Base-by-base conservation (phyloP, 208 protist genomes). In the Acanthamoeba sp. region DNA sequence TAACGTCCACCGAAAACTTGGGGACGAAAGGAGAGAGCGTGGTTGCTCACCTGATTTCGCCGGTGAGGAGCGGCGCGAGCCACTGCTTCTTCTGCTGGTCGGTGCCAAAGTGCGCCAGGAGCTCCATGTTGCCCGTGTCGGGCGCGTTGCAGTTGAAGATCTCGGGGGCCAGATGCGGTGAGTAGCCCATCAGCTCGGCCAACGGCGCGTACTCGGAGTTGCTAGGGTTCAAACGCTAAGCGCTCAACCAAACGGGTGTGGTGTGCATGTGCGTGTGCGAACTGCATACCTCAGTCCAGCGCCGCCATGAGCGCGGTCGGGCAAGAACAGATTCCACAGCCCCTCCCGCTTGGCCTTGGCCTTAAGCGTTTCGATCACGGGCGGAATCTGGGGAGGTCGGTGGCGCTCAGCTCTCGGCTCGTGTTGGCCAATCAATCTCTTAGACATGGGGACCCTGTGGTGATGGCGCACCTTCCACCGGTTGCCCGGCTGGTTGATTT, bases 311-410 rank as follows among this genome's bases (percentile, higher is more conserved):
- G 85, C 16, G 34, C 62, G 94, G 22, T 96, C 82, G 1, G 95
- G 96, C 24, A 98, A 89, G 71, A 98, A 98, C 27, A 98, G 91
- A 88, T 98, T 98, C 97, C 96, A 98, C 10, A 98, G 94, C 20
- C 97, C 97, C 9, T 55, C 48, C 29, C 27, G 29, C 89, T 97
- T 50, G 38, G 94, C 97, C 29, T 98, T 95, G n/a, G 27, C 42
- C 91, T 98, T 98, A 5, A 98, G 94, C 32, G 93, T 57, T 71
- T 98, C 96, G 22, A 98, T 94, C 2, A 97, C 36, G 0, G 97
- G 96, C 38, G 76, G 76, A 18, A 82, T 82, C 71, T 82, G 71
- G 1, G 27, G 7, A 50, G 36, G n/a, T n/a, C n/a, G n/a, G n/a
- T n/a, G n/a, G n/a, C n/a, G n/a, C n/a, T n/a, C n/a, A n/a, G n/a